phyloP scores from a whole-genome alignment of 1,284 basidiomycete species.

The Vanrija sp. region DNA sequence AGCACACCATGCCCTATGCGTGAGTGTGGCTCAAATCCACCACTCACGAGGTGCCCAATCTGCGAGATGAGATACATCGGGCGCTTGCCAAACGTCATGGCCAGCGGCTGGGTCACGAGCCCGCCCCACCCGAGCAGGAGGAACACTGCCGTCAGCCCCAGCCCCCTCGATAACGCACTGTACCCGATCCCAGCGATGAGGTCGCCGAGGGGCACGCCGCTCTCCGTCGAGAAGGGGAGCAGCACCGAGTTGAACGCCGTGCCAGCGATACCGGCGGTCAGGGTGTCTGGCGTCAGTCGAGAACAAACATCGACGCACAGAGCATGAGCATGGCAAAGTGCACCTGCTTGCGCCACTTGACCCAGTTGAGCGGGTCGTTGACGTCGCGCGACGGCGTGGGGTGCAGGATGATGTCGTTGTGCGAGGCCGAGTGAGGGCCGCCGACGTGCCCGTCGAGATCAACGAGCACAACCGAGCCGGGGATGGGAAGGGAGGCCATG shows the following conservation, averaged over 20 bases:
- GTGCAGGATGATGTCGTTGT: constrained; percentile 18
- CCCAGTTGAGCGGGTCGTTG: constrained; percentile 26
- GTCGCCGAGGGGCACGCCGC: constrained; percentile 15
- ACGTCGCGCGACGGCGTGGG: constrained; percentile 20
- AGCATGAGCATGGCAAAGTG: constrained; percentile 16
- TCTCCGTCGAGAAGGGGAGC: constrained; percentile 15
- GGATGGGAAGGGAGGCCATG: constrained; percentile 13
- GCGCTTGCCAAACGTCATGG: constrained; percentile 24
- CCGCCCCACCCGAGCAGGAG: constrained; percentile 26
- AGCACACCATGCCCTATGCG: constrained; percentile 9
- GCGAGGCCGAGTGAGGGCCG: not conserved
- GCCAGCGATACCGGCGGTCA: constrained; percentile 13
- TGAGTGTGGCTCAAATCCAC: too few relatives aligned
- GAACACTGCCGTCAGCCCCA: constrained; percentile 13
- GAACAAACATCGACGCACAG: not conserved
- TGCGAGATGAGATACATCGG: constrained; percentile 18
- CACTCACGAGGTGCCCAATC: constrained; percentile 1
- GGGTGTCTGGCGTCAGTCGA: constrained; percentile 4
- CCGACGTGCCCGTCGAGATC: constrained; percentile 6
- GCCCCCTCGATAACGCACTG: constrained; percentile 2
- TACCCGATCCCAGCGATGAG: constrained; percentile 24
- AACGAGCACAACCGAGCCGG: constrained; percentile 20
- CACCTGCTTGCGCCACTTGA: constrained; percentile 17
- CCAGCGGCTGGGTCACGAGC: constrained; percentile 24
- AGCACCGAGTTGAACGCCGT: constrained; percentile 23